phyloP scores from a whole-genome alignment of 345 rosid species.

The Aquilaria sinensis region DNA sequence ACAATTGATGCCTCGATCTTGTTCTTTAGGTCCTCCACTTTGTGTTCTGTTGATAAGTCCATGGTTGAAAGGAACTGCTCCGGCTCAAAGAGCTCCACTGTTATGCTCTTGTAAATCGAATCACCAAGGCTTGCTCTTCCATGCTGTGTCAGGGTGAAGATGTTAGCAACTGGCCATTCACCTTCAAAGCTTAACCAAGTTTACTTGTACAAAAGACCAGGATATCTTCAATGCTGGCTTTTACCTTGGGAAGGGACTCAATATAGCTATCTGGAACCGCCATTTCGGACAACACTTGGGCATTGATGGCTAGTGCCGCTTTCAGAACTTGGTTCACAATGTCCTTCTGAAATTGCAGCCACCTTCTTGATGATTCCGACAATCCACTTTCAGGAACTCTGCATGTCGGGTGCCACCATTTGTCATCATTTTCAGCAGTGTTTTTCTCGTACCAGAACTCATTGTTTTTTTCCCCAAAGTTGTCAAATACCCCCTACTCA shows the following conservation, averaged over 20 bases:
- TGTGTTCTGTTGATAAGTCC: slow-evolving; percentile 84
- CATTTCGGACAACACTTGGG: slow-evolving; percentile 93
- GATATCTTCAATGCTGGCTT: neutral
- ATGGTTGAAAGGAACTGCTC: slow-evolving; percentile 60
- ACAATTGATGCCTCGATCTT: slow-evolving; percentile 89
- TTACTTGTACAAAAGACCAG: too few relatives aligned
- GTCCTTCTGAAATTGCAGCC: slow-evolving; percentile 78
- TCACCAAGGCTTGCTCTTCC: slow-evolving; percentile 95
- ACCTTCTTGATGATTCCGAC: slow-evolving; percentile 52
- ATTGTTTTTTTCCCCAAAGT: slow-evolving; percentile 52
- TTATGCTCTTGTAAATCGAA: slow-evolving; percentile 77
- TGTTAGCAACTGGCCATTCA: neutral
- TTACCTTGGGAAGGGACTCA: slow-evolving; percentile 90
- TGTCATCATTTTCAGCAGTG: slow-evolving; percentile 47
- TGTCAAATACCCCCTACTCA: slow-evolving; percentile 59
- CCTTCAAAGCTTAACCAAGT: neutral
- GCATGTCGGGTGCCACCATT: slow-evolving; percentile 93
- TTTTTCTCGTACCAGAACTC: slow-evolving; percentile 89
- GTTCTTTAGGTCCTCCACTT: slow-evolving; percentile 79
- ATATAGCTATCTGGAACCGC: slow-evolving; percentile 80
- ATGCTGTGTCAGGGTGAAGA: slow-evolving; percentile 32
- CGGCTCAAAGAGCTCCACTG: slow-evolving; percentile 79
- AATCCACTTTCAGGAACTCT: slow-evolving; percentile 73
- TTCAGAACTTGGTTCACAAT: slow-evolving; percentile 88
- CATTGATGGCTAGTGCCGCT: slow-evolving; percentile 96